These are phyloP conservation scores for Podila horticola DNA, from an alignment of 192 early-diverging fungal genomes.

Conservation along the genomic window DNA sequence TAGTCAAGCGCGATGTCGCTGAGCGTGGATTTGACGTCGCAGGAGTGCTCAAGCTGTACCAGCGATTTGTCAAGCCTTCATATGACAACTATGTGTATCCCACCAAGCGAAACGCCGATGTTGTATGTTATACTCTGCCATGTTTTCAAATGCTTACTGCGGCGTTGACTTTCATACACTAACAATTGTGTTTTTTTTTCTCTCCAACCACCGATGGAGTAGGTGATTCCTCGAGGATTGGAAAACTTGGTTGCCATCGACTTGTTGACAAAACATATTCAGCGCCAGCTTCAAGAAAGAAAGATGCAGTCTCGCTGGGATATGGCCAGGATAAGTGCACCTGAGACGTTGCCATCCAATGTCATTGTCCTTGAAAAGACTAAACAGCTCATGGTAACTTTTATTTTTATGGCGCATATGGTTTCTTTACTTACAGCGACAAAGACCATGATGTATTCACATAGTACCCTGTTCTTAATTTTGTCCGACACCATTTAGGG, in stretches of 20 bases:
- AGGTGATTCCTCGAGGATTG: constrained; percentile 91
- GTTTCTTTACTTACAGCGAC: neutral
- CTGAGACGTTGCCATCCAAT: constrained; percentile 51
- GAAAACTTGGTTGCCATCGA: constrained; percentile 94
- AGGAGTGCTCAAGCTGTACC: constrained; percentile 87
- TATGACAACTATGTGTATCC: constrained; percentile 93
- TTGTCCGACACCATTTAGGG: constrained; percentile 49
- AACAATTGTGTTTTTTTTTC: constrained; percentile 9
- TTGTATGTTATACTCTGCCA: constrained; percentile 55
- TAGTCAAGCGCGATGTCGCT: constrained; percentile 90
- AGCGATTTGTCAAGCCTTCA: constrained; percentile 92
- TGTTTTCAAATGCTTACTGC: neutral
- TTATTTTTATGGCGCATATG: neutral
- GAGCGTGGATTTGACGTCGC: constrained; percentile 89
- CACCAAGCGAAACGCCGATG: constrained; percentile 93
- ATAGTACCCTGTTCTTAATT: neutral
- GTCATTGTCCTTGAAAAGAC: constrained; percentile 61
- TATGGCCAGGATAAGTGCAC: constrained; percentile 53
- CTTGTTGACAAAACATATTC: constrained; percentile 90
- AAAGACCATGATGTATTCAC: neutral
- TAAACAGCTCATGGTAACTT: constrained; percentile 63
- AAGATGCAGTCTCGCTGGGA: constrained; percentile 67
- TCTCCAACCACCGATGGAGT: neutral
- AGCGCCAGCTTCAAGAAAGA: constrained; percentile 82
- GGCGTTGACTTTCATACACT: neutral